phyloP scores from a whole-genome alignment of 2,329 filamentous ascomycete species.

The Cytospora paraplurivora region DNA sequence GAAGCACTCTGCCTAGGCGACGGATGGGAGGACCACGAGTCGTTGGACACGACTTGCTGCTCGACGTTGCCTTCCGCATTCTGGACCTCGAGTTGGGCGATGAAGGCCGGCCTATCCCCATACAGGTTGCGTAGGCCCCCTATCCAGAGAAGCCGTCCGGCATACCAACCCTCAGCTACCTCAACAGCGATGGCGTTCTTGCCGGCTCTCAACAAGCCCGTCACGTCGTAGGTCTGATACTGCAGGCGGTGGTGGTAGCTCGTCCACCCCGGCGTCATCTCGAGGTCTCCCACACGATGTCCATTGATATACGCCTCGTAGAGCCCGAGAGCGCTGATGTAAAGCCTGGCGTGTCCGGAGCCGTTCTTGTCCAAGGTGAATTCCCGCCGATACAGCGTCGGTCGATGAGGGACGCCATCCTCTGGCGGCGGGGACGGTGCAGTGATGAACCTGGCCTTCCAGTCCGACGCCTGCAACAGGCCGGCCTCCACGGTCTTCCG shows the following conservation, averaged over 20 bases:
- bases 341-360: constrained; percentile 23
- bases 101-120: constrained; percentile 37
- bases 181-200: constrained; percentile 48
- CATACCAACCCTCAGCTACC: constrained; percentile 56
- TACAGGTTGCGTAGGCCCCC: constrained; percentile 36
- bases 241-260: constrained; percentile 46
- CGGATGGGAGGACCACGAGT: constrained; percentile 35
- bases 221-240: constrained; percentile 49
- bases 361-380: constrained; percentile 12
- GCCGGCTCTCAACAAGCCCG: constrained; percentile 36
- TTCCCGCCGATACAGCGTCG: constrained; percentile 19
- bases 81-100: constrained; percentile 37
- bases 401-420: constrained; percentile 21
- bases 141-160: constrained; percentile 42
- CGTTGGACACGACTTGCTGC: constrained; percentile 35
- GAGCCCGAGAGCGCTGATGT: constrained; percentile 40
- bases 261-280: constrained; percentile 48
- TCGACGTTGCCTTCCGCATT: constrained; percentile 28
- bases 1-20: constrained; percentile 31
- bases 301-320: constrained; percentile 45
- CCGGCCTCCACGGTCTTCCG: constrained; percentile 23
- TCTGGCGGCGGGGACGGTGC: constrained; percentile 9
- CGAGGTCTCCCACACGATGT: constrained; percentile 34
- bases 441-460: constrained; percentile 27
- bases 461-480: constrained; percentile 21